Evolutionary conservation across 148 eudicot genomes (phyloP).

Genomic region (Camellia japonica): DNA sequence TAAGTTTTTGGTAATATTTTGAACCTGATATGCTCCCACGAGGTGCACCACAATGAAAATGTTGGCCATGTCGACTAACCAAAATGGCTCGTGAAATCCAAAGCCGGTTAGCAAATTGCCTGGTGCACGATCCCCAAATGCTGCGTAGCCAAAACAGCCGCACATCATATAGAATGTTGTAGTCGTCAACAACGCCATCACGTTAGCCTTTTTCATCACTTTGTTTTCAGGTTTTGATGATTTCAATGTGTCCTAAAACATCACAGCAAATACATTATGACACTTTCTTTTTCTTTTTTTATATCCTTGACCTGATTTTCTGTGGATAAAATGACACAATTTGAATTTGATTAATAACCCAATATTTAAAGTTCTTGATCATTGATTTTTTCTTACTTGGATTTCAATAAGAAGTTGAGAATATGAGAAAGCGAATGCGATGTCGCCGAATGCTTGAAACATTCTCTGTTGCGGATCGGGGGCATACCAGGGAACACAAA

Average conservation of each 20-base stretch:
- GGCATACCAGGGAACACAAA: no score
- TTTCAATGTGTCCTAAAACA: slow-evolving; percentile 56
- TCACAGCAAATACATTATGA: no score
- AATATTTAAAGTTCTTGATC: neutral
- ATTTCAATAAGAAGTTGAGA: slow-evolving; percentile 66
- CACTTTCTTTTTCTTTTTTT: no score
- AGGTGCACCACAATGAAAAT: slow-evolving; percentile 65
- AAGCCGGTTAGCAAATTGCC: slow-evolving; percentile 75
- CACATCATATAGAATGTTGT: slow-evolving; percentile 68
- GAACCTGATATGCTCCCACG: slow-evolving; percentile 70
- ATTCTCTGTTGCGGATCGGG: no score
- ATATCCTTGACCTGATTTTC: neutral
- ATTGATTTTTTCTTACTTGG: slow-evolving; percentile 37
- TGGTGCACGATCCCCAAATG: slow-evolving; percentile 70
- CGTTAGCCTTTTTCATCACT: slow-evolving; percentile 70
- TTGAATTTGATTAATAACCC: no score
- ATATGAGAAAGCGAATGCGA: slow-evolving; percentile 65
- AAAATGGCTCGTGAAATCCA: slow-evolving; percentile 75
- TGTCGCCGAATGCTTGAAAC: slow-evolving; percentile 65
- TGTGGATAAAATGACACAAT: neutral
- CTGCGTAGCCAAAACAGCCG: slow-evolving; percentile 78
- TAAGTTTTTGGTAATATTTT: neutral
- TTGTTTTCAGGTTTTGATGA: slow-evolving; percentile 58
- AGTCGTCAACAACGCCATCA: slow-evolving; percentile 40
- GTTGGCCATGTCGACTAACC: slow-evolving; percentile 66